These are phyloP conservation scores for Cochlearia excelsa DNA, from an alignment of 345 rosid species.

Conservation along the genomic window DNA sequence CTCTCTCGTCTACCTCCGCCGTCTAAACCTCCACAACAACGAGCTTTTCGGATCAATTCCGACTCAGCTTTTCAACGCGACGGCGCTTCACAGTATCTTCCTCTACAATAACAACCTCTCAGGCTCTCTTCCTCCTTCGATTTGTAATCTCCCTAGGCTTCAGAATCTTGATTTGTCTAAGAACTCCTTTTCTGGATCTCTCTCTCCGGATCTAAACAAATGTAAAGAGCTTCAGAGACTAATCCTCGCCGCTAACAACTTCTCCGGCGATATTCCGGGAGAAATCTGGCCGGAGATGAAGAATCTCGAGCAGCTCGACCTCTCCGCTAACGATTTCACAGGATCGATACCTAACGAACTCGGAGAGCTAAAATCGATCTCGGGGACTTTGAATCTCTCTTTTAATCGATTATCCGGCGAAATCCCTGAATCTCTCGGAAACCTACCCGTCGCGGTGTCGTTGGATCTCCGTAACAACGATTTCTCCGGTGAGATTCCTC, in stretches of 20 bases:
- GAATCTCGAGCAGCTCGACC: slow-evolving; percentile 74
- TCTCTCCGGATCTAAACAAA: slow-evolving; percentile 50
- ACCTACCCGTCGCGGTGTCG: slow-evolving; percentile 76
- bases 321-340: slow-evolving; percentile 60
- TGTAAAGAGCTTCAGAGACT: slow-evolving; percentile 84
- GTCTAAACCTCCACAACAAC: slow-evolving; percentile 79
- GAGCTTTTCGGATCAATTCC: slow-evolving; percentile 75
- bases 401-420: slow-evolving; percentile 69
- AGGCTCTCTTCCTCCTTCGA: slow-evolving; percentile 68
- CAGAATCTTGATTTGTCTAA: slow-evolving; percentile 86
- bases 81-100: slow-evolving; percentile 80
- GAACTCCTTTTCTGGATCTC: slow-evolving; percentile 70
- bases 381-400: slow-evolving; percentile 79
- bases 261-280: slow-evolving; percentile 65
- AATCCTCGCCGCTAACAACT: slow-evolving; percentile 58
- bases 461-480: slow-evolving; percentile 79
- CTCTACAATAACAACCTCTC: slow-evolving; percentile 82
- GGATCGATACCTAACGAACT: slow-evolving; percentile 70
- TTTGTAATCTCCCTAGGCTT: slow-evolving; percentile 67
- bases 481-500: slow-evolving; percentile 85
- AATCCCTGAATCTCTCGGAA: slow-evolving; percentile 74
- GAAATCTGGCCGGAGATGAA: slow-evolving; percentile 77
- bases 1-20: slow-evolving; percentile 64
- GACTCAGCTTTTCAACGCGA: slow-evolving; percentile 72
- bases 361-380: slow-evolving; percentile 69